Base-by-base conservation (phyloP, 2,329 filamentous ascomycete genomes). In the Ceratocystis variospora region DNA sequence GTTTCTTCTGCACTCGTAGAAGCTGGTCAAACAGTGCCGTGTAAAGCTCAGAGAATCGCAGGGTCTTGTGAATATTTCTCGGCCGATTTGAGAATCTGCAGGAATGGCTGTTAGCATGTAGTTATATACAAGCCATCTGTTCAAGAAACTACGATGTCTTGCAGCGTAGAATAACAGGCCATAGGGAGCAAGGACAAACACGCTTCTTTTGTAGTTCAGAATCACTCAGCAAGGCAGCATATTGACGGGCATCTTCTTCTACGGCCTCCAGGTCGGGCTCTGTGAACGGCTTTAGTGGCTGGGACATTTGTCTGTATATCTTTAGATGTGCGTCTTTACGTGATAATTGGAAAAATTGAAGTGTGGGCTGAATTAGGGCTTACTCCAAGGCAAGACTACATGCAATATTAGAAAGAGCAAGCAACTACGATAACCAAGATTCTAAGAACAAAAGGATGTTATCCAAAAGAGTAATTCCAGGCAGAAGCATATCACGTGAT, bases 1-100 rank as follows among this genome's bases (percentile, higher is more conserved):
- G 84, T 74, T 91, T 85, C 72, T 92, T 92, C 71, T 88, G 91
- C 73, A 90, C 90, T 41, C 93, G 87, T 66, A 79, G 83, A 5
- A 87, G 75, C 0, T 91, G 91, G 71, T 96, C 87, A 78, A 99
- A 97, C 0, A 99, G 80, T 28, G 81, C 80, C 17, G 81, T 78
- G 73, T 88, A 90, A 0, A 99, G 80, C 3, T 89, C 86, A 68
- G 90, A 87, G 73, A 99, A 99, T 4, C 85, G 84, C 8, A 95
- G 78, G 0, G 93, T 96, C 69, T 84, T 84, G 48, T 85, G 85
- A 71, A 88, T 83, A 70, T 97, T 99, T 69, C 79, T 83, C 2
- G 94, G 94, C 2, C 91, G 84, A 72, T 90, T 86, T 2, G 91
- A 90, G 73, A 89, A 95, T 72, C 87, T 90, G 67, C n/a, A 1